These are phyloP conservation scores for Botrytis byssoidea DNA, from an alignment of 2,329 filamentous ascomycete species.

Conservation along the genomic window DNA sequence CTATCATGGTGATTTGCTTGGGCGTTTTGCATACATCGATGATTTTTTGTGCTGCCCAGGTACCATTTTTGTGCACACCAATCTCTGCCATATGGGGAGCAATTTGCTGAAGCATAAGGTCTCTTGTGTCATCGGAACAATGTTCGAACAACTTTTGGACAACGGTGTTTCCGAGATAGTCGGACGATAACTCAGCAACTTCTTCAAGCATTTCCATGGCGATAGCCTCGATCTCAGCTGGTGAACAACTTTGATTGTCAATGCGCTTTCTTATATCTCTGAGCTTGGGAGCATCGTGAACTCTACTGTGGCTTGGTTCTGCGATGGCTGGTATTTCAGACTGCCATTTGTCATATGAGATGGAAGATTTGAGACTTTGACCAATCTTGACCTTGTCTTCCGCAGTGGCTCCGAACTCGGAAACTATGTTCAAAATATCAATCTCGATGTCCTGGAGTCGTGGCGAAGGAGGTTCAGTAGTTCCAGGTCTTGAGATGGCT, in stretches of 20 bases:
- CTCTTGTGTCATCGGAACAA: slow-evolving; percentile 85
- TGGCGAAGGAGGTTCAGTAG: slow-evolving; percentile 63
- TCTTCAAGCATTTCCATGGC: slow-evolving; percentile 94
- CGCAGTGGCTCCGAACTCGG: slow-evolving; percentile 80
- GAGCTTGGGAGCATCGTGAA: slow-evolving; percentile 91
- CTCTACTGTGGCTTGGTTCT: slow-evolving; percentile 82
- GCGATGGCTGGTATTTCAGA: slow-evolving; percentile 86
- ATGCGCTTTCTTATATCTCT: slow-evolving; percentile 96
- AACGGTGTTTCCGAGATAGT: slow-evolving; percentile 98
- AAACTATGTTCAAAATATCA: slow-evolving; percentile 83
- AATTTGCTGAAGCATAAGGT: slow-evolving; percentile 87
- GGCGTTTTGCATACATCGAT: slow-evolving; percentile 92
- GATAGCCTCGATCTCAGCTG: slow-evolving; percentile 86
- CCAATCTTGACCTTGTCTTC: slow-evolving; percentile 75
- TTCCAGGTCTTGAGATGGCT: slow-evolving; percentile 44
- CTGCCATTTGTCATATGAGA: slow-evolving; percentile 68
- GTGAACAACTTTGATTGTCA: slow-evolving; percentile 86
- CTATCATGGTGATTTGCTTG: slow-evolving; percentile 78
- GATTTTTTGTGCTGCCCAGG: slow-evolving; percentile 99
- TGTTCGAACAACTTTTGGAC: slow-evolving; percentile 98
- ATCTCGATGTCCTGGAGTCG: slow-evolving; percentile 73
- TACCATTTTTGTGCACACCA: slow-evolving; percentile 98
- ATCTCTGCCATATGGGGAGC: slow-evolving; percentile 92
- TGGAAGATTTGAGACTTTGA: slow-evolving; percentile 70
- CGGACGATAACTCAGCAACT: slow-evolving; percentile 89